phyloP scores from a whole-genome alignment of 2,329 filamentous ascomycete species.

The Ambrosiella xylebori region DNA sequence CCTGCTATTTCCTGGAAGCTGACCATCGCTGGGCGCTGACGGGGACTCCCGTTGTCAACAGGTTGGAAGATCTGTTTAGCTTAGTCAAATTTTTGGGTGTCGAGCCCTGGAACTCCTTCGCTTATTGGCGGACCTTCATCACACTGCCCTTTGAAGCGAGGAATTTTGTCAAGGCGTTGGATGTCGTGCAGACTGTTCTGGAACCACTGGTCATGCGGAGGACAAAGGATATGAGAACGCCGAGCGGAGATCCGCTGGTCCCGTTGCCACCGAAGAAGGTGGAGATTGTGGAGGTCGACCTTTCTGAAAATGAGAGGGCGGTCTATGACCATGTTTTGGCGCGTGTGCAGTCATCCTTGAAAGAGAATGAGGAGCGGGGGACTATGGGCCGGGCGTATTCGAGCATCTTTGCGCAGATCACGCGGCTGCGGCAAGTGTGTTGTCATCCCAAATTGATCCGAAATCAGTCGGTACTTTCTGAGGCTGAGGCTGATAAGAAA shows the following conservation, averaged over 20 bases:
- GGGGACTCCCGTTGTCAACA: slow-evolving; percentile 91
- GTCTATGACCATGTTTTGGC: slow-evolving; percentile 86
- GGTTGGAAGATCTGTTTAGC: slow-evolving; percentile 85
- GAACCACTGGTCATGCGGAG: slow-evolving; percentile 88
- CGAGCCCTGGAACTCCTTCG: slow-evolving; percentile 97
- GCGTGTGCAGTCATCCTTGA: slow-evolving; percentile 68
- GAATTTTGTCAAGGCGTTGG: slow-evolving; percentile 79
- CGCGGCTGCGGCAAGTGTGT: slow-evolving; percentile 82
- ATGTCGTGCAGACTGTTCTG: slow-evolving; percentile 91
- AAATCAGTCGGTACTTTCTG: slow-evolving; percentile 66
- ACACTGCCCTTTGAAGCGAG: slow-evolving; percentile 93
- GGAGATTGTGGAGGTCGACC: slow-evolving; percentile 72
- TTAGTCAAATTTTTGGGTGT: slow-evolving; percentile 83
- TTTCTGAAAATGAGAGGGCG: slow-evolving; percentile 69
- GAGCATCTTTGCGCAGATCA: slow-evolving; percentile 90
- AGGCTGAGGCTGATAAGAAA: slow-evolving; percentile 69
- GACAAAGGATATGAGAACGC: slow-evolving; percentile 97
- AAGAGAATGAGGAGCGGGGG: slow-evolving; percentile 73
- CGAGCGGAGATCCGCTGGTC: slow-evolving; percentile 58
- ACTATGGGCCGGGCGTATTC: slow-evolving; percentile 92
- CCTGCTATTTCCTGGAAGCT: slow-evolving; percentile 78
- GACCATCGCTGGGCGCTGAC: slow-evolving; percentile 86
- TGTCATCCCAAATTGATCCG: slow-evolving; percentile 84
- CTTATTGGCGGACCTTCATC: slow-evolving; percentile 98
- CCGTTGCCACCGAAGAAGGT: slow-evolving; percentile 65